Base-by-base conservation (phyloP, 1,139 yeast genomes). In the Protomyces pachydermus region DNA sequence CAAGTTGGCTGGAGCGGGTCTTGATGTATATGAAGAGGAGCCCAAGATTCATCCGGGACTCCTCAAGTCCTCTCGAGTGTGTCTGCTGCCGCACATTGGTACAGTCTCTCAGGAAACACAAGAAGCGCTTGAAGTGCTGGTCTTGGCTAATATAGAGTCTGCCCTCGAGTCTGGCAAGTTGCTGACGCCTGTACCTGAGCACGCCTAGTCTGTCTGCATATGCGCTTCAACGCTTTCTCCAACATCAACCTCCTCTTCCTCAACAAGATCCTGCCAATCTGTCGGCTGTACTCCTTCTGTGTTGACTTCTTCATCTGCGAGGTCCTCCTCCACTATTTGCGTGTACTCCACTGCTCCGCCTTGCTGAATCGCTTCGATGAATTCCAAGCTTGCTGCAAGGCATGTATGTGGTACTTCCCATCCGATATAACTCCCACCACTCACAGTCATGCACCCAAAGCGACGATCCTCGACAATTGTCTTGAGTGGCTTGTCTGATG, bases 11-110 rank as follows among this genome's bases (percentile, higher is more conserved):
- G 77, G 86, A 12, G 88, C 85, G 68, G 96, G 93, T 23, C 74
- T 88, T 32, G 96, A 88, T 72, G 96, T 88, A 28, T 86, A 86
- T 74, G 95, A 87, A 72, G 76, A 79, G 68, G 95, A 88, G 75
- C 98, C 98, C 10, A 68, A 70, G 57, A 69, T 77, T 56, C 74
- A 75, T 65, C 77, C 76, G 4, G 75, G 72, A 1, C 69, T 78
- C 51, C 65, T 76, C n/a, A 65, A 68, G 25, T 71, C 74, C 65
- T 72, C 72, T 28, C 82, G 83, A 65, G 83, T 82, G 20, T 77
- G 83, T 34, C 77, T 85, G 66, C 78, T 84, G 70, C 89, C 89
- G 12, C 89, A 90, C 73, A 83, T 87, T 86, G 96, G 96, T 37
- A 88, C 96, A 0, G 85, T 83, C 73, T 80, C 93, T 1, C 73